Evolutionary conservation across 345 rosid species (phyloP).

Genomic region (Aquilaria sinensis): DNA sequence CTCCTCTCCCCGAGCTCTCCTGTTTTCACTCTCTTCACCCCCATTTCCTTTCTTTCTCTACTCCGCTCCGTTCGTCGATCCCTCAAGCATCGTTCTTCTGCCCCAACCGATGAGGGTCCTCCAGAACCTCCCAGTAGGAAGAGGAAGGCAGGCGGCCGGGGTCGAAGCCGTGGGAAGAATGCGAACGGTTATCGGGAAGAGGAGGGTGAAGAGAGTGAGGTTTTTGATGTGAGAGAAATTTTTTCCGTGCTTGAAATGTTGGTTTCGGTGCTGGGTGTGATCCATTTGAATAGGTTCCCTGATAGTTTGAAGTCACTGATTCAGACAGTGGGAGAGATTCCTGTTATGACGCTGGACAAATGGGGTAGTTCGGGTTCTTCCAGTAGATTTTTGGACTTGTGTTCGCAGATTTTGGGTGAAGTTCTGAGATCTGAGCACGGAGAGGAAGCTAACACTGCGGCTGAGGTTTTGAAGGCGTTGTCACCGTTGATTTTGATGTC

Average conservation of each 20-base stretch:
- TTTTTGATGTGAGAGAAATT: slow-evolving; percentile 32
- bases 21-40: slow-evolving; percentile 73
- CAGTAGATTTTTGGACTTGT: slow-evolving; percentile 35
- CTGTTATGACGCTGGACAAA: slow-evolving; percentile 33
- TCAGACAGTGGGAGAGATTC: slow-evolving; percentile 63
- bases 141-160: slow-evolving; percentile 17
- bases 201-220: slow-evolving; percentile 24
- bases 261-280: slow-evolving; percentile 46
- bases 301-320: slow-evolving; percentile 72
- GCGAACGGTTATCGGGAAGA: slow-evolving; percentile 19
- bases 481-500: slow-evolving; percentile 51
- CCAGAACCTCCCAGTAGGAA: not conserved
- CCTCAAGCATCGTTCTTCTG: slow-evolving; percentile 34
- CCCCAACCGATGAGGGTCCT: not conserved
- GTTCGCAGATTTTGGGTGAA: slow-evolving; percentile 44
- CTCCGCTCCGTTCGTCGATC: slow-evolving; percentile 68
- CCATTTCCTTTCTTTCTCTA: slow-evolving; percentile 60
- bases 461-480: slow-evolving; percentile 61
- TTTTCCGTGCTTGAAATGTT: slow-evolving; percentile 42
- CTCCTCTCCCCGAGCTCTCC: slow-evolving; percentile 64
- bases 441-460: slow-evolving; percentile 47
- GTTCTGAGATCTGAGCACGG: slow-evolving; percentile 65
- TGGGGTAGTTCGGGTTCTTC: slow-evolving; percentile 25
- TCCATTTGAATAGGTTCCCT: slow-evolving; percentile 76
- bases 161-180: slow-evolving; percentile 9